A percentile compares a stretch with the other conserved stretches of the same genome.
These are phyloP conservation scores for Simplicillium aogashimaense DNA, from an alignment of 2,329 filamentous ascomycete genomes.

Conservation along the genomic window DNA sequence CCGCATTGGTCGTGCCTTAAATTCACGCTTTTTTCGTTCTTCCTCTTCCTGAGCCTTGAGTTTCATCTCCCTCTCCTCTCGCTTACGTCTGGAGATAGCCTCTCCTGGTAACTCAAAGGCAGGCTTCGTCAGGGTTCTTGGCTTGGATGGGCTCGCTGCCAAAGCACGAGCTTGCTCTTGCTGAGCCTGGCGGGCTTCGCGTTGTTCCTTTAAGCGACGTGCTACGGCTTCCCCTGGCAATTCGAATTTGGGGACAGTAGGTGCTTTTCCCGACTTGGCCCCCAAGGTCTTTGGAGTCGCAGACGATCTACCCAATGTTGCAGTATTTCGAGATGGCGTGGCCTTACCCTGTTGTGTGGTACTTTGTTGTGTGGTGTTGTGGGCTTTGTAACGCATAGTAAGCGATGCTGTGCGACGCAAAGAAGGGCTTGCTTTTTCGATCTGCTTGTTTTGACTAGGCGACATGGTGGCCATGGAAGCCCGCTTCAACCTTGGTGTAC, in stretches of 20 bases:
- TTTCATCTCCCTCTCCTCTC: slow-evolving; percentile 44
- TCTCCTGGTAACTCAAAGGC: slow-evolving; percentile 56
- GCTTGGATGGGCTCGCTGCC: slow-evolving; percentile 28
- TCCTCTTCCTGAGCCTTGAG: slow-evolving; percentile 50
- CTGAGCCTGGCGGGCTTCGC: slow-evolving; percentile 39
- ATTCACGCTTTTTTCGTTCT: slow-evolving; percentile 48
- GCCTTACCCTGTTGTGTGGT: too few species aligned
- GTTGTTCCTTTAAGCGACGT: slow-evolving; percentile 45
- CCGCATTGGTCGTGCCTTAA: slow-evolving; percentile 51
- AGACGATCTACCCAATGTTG: background rate
- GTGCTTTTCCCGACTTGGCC: slow-evolving; percentile 42
- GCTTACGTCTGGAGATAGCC: slow-evolving; percentile 44
- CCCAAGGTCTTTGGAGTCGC: background rate
- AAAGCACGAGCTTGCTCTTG: slow-evolving; percentile 22
- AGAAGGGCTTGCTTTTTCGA: slow-evolving; percentile 23
- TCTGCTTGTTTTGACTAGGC: slow-evolving; percentile 31
- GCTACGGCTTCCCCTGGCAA: slow-evolving; percentile 54
- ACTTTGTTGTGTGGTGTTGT: too few species aligned
- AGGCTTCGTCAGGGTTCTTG: slow-evolving; percentile 40
- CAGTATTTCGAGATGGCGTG: too few species aligned
- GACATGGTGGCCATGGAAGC: slow-evolving; percentile 21
- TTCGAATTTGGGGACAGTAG: slow-evolving; percentile 48
- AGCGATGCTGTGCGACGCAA: slow-evolving; percentile 32
- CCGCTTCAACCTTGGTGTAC: slow-evolving; percentile 13
- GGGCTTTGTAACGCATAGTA: slow-evolving; percentile 15